These are phyloP conservation scores for Vinca minor DNA, from an alignment of 257 asterid genomes.

Conservation along the genomic window DNA sequence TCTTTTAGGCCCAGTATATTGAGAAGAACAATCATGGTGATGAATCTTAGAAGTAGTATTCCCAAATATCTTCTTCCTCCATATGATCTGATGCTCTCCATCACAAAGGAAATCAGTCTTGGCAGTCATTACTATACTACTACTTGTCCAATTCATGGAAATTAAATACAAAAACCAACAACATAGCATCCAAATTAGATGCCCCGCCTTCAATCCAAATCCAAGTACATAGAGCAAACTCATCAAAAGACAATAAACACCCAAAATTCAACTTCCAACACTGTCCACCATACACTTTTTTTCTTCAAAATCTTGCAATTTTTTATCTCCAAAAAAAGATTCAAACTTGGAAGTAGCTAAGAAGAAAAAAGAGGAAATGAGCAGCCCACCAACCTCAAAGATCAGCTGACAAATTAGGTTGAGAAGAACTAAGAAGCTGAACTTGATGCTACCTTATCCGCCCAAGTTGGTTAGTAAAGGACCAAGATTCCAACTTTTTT, in stretches of 20 bases:
- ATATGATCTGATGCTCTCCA: constrained; percentile 47
- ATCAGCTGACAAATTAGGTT: constrained; percentile 12
- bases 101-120: constrained; percentile 47
- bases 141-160: constrained; percentile 59
- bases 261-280: constrained; percentile 15
- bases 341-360: constrained; percentile 13
- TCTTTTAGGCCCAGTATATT: constrained; percentile 40
- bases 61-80: constrained; percentile 49
- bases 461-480: constrained; percentile 29
- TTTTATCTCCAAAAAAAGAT: too few species aligned
- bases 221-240: constrained; percentile 67
- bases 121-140: constrained; percentile 60
- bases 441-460: constrained; percentile 43
- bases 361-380: too few species aligned
- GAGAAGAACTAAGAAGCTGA: constrained; percentile 14
- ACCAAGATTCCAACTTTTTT: constrained; percentile 38
- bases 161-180: constrained; percentile 61
- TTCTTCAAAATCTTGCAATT: constrained; percentile 7
- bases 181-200: constrained; percentile 59
- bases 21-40: constrained; percentile 44
- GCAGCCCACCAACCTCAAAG: constrained; percentile 11
- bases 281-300: constrained; percentile 14
- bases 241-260: constrained; percentile 43
- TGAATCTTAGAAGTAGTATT: constrained; percentile 46
- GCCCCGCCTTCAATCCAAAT: constrained; percentile 78